A percentile compares a stretch with the other conserved stretches of the same genome.
Conservation (phyloP, 208 protist species). For the Crithidia brevicula region DNA sequence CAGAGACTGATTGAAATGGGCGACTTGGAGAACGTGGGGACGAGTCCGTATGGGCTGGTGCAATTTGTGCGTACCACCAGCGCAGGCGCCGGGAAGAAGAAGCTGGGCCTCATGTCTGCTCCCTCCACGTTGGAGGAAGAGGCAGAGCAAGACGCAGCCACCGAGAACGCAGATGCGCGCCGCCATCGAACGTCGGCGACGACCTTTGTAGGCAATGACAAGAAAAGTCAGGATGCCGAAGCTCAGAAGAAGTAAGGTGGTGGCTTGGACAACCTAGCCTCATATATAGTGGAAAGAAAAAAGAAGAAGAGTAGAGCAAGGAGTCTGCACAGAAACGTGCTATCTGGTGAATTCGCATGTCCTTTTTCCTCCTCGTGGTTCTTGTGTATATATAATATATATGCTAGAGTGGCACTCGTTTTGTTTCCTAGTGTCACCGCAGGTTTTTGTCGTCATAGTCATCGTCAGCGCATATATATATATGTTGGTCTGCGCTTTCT, state of each 20-base stretch:
- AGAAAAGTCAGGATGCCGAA: background rate
- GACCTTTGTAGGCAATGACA: slow-evolving; percentile 4
- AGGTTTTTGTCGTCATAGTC: too few relatives aligned
- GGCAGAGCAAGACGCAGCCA: slow-evolving; percentile 35
- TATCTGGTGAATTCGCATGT: background rate
- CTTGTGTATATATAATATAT: slow-evolving; percentile 1
- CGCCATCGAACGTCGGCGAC: slow-evolving; percentile 1
- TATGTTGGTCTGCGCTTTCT: too few relatives aligned
- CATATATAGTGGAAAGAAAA: too few relatives aligned
- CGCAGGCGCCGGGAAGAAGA: slow-evolving; percentile 28
- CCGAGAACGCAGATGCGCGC: slow-evolving; percentile 10
- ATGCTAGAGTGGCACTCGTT: too few relatives aligned
- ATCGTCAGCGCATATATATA: too few relatives aligned
- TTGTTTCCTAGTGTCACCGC: too few relatives aligned
- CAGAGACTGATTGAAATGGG: slow-evolving; percentile 76
- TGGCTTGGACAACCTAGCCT: too few relatives aligned
- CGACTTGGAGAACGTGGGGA: slow-evolving; percentile 77
- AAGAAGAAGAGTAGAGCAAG: too few relatives aligned
- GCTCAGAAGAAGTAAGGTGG: too few relatives aligned
- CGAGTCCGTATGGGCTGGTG: slow-evolving; percentile 80
- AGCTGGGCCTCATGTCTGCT: slow-evolving; percentile 49
- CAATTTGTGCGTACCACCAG: slow-evolving; percentile 46
- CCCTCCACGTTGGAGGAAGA: slow-evolving; percentile 56
- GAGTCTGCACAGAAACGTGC: too few relatives aligned
- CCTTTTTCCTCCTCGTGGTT: slow-evolving; percentile 12